Percentiles rank a stretch among this genome's conserved stretches.
Conservation (phyloP, 164 flowering plant species). For the Piper longum region DNA sequence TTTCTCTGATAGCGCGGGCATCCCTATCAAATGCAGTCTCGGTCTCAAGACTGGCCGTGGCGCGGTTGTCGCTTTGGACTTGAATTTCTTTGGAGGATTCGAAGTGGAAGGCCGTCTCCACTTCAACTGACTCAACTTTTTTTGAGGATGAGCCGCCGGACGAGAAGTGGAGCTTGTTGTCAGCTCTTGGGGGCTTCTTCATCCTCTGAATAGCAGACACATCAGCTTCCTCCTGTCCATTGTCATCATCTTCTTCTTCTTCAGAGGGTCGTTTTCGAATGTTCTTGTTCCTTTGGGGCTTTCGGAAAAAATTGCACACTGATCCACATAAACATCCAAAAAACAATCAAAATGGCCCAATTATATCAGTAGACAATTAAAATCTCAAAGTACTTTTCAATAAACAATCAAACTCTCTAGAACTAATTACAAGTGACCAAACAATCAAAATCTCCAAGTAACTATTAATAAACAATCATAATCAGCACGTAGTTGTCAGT, state of each 20-base stretch:
- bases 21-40: constrained; percentile 77
- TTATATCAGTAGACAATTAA: too few species aligned
- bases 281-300: constrained; percentile 56
- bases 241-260: constrained; percentile 34
- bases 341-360: too few species aligned
- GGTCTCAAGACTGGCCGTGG: constrained; percentile 81
- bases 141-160: constrained; percentile 23
- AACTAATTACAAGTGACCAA: too few species aligned
- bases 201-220: constrained; percentile 17
- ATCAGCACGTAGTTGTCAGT: too few species aligned
- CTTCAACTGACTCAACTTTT: constrained; percentile 11
- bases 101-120: constrained; percentile 36
- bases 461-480: too few species aligned
- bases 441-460: too few species aligned
- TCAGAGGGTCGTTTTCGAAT: constrained; percentile 44
- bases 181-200: constrained; percentile 29
- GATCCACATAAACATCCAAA: background rate
- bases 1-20: constrained; percentile 77
- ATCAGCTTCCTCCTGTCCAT: constrained; percentile 7
- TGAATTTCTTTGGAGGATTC: constrained; percentile 84
- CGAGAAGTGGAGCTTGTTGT: constrained; percentile 50
- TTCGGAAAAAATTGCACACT: constrained; percentile 71
- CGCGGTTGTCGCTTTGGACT: constrained; percentile 71
- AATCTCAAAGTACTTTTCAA: too few species aligned
- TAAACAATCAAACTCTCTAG: too few species aligned